Evolutionary conservation across 192 early-diverging fungal species (phyloP).

Genomic region (Coemansia sp.): DNA sequence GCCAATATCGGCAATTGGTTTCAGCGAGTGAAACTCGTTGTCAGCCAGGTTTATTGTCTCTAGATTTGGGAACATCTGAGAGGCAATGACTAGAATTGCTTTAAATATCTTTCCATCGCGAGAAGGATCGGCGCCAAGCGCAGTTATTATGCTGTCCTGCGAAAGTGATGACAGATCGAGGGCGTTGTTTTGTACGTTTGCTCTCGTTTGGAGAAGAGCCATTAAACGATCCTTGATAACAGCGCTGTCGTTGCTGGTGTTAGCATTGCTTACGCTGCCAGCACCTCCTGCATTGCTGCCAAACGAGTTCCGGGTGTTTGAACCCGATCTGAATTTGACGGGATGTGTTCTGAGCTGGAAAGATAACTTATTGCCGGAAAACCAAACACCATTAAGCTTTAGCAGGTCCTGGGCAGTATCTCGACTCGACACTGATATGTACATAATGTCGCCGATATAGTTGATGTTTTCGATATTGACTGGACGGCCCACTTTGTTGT

Average conservation of each 20-base stretch:
- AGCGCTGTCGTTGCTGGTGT: constrained; percentile 31
- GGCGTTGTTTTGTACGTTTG: constrained; percentile 35
- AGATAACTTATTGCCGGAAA: constrained; percentile 42
- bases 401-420: constrained; percentile 42
- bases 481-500: constrained; percentile 33
- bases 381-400: constrained; percentile 47
- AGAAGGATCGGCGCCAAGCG: constrained; percentile 37
- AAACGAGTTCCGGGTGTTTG: constrained; percentile 12
- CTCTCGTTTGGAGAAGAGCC: constrained; percentile 43
- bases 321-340: constrained; percentile 32
- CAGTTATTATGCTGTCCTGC: constrained; percentile 36
- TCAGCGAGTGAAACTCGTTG: constrained; percentile 42
- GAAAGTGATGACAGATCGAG: constrained; percentile 44
- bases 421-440: constrained; percentile 30
- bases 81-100: constrained; percentile 42
- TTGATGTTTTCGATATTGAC: constrained; percentile 31
- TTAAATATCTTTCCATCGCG: constrained; percentile 47
- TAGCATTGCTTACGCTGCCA: neutral
- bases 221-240: constrained; percentile 39
- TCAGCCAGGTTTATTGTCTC: constrained; percentile 39
- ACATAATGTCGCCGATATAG: constrained; percentile 47
- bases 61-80: constrained; percentile 37
- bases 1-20: no score
- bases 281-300: constrained; percentile 1
- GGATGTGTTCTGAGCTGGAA: constrained; percentile 45